Conservation (phyloP, 2,329 filamentous ascomycete genomes). For the Didymella pomorum region DNA sequence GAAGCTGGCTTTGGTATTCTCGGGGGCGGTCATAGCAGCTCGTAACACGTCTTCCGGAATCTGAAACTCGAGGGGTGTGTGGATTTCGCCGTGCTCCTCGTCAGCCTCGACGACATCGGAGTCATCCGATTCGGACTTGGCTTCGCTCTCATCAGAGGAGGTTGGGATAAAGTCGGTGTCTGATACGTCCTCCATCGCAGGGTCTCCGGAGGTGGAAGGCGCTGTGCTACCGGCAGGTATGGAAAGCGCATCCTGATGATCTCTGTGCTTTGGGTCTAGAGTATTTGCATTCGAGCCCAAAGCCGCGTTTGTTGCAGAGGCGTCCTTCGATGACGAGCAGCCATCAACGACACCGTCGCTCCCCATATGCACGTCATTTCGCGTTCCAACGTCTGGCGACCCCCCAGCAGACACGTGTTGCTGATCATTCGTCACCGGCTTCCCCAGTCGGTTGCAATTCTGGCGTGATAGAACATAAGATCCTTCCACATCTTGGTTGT, state of each 20-base stretch:
- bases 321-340: background rate
- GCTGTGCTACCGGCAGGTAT: too few species aligned
- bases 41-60: slow-evolving; percentile 42
- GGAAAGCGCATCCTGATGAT: background rate
- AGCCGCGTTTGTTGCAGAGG: background rate
- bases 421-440: background rate
- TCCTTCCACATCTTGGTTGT: background rate
- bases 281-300: background rate
- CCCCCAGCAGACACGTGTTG: background rate
- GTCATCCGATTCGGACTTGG: background rate
- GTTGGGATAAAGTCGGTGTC: slow-evolving; percentile 2
- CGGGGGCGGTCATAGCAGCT: slow-evolving; percentile 42
- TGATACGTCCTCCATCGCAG: background rate
- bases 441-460: background rate
- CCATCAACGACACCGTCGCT: background rate
- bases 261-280: background rate
- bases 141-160: background rate
- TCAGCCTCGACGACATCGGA: slow-evolving; percentile 15
- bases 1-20: slow-evolving; percentile 52
- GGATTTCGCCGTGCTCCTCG: slow-evolving; percentile 28
- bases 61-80: slow-evolving; percentile 41
- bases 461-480: background rate
- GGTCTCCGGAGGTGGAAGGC: background rate
- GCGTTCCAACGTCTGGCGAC: background rate
- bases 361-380: background rate